Evolutionary conservation across 139 green algal genomes (phyloP), one percentile per base, ranked within the genome.

Genomic region (Volvox africanus): DNA sequence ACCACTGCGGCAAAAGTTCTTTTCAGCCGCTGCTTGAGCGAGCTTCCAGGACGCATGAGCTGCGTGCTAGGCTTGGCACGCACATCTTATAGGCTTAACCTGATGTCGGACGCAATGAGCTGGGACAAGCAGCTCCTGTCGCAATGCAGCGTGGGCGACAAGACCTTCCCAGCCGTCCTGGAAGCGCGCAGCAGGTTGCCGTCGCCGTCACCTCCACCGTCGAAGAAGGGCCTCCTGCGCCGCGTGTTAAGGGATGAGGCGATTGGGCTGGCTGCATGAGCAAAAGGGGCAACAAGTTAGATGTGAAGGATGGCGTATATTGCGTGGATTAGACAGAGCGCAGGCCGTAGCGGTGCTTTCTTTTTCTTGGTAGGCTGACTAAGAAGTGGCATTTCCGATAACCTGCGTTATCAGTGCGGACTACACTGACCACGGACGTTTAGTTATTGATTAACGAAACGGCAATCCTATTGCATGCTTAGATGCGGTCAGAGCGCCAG

Each of bases 11-110:
- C 62, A 5, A 3, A 19, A 3, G 2, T 19, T 1, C 11, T 81
- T 3, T 93, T 81, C 50, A 20, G 20, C 5, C 12, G 30, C 5
- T 93, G 90, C 90, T 55, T 93, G 32, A 17, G 50, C 11, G 33
- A 82, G 77, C 65, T 93, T 78, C 84, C 84, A 0, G 33, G 78
- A 37, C 90, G 85, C 77, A 87, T 89, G 90, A 44, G 13, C 12
- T 93, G 90, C 78, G 20, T 88, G 65, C 85, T 91, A 61, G 90
- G 90, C 44, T 11, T 61, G 32, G 90, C 90, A 16, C 84, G 90
- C 24, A 68, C 85, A 1, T n/a, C 62, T 9, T 16, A 21, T n/a
- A 65, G 61, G 26, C 36, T 24, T 61, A 82, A 82, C 12, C 61
- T 82, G 55, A 73, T 85, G 16, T 36, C 19, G 68, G 69, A 30